Percentiles rank a stretch among this genome's conserved stretches.
Evolutionary conservation across 345 rosid species (phyloP).

Genomic region (Hibiscus syriacus): DNA sequence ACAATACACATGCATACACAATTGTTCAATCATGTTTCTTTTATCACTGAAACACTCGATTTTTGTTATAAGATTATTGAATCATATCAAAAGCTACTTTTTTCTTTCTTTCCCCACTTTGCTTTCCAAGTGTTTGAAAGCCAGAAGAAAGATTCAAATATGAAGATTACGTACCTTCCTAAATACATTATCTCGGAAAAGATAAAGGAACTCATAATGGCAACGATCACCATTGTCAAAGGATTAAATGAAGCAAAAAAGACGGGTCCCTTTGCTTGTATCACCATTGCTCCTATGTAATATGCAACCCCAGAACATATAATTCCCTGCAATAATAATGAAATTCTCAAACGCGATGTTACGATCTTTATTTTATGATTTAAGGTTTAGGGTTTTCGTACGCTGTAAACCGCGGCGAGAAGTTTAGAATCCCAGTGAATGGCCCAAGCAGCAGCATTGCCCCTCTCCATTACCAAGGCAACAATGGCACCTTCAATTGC

Average conservation of each 20-base stretch:
- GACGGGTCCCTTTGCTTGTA: conserved; percentile 45
- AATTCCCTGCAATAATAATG: conserved; percentile 31
- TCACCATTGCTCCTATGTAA: conserved; percentile 34
- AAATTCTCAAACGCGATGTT: not conserved
- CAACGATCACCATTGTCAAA: conserved; percentile 36
- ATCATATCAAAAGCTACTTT: not conserved
- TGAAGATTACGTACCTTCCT: conserved; percentile 33
- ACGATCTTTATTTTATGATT: not conserved
- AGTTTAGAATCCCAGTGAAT: conserved; percentile 49
- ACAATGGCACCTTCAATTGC: conserved; percentile 45
- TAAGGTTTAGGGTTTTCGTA: conserved; percentile 27
- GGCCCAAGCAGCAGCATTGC: conserved; percentile 49
- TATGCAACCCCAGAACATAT: conserved; percentile 33
- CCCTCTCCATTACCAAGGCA: conserved; percentile 46
- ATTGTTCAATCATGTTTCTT: too few relatives aligned
- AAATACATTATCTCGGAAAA: conserved; percentile 30
- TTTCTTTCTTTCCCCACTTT: too few relatives aligned
- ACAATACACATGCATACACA: too few relatives aligned
- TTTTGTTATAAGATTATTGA: too few relatives aligned
- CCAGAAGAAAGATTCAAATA: not conserved
- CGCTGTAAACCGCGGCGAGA: conserved; percentile 57
- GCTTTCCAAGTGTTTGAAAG: not conserved
- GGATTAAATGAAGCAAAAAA: conserved; percentile 50
- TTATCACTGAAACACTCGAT: too few relatives aligned
- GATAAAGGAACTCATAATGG: conserved; percentile 37